phyloP scores from a whole-genome alignment of 2,329 filamentous ascomycete species.

The Zalaria sp. region DNA sequence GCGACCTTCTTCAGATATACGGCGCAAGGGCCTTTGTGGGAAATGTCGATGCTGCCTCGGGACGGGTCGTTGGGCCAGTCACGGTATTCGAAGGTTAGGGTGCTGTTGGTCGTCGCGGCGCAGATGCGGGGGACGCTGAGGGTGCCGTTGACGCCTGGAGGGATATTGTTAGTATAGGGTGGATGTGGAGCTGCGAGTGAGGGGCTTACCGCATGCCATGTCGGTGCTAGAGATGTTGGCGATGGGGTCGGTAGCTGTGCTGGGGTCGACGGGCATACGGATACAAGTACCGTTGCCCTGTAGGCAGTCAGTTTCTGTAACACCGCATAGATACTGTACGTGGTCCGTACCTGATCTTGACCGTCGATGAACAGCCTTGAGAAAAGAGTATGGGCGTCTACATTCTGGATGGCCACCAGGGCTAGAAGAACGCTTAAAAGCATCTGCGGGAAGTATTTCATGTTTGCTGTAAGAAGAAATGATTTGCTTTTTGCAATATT shows the following conservation, averaged over 20 bases:
- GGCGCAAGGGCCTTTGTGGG: conserved; percentile 55
- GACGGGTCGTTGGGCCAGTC: conserved; percentile 41
- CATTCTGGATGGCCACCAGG: conserved; percentile 7
- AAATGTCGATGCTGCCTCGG: conserved; percentile 43
- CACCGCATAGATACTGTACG: neutral
- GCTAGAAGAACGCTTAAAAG: neutral
- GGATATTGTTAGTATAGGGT: neutral
- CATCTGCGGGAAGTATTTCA: conserved; percentile 1
- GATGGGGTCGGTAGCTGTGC: conserved; percentile 44
- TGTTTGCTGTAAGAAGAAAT: neutral
- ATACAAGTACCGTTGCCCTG: conserved; percentile 59
- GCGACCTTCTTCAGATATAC: conserved; percentile 60
- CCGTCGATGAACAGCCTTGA: conserved; percentile 50
- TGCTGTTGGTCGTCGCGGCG: conserved; percentile 33
- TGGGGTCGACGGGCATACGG: conserved; percentile 45
- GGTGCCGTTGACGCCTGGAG: conserved; percentile 25
- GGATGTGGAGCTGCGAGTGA: conserved; percentile 22
- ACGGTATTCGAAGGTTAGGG: conserved; percentile 54
- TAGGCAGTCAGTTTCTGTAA: neutral
- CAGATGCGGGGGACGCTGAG: conserved; percentile 35
- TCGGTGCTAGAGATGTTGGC: conserved; percentile 41
- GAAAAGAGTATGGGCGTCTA: conserved; percentile 41
- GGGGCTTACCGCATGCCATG: conserved; percentile 50
- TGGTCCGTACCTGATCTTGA: conserved; percentile 25
- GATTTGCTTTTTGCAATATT: neutral